Base-by-base conservation (phyloP, 768 basidiomycete species). In the Rhizopogon roseolus region DNA sequence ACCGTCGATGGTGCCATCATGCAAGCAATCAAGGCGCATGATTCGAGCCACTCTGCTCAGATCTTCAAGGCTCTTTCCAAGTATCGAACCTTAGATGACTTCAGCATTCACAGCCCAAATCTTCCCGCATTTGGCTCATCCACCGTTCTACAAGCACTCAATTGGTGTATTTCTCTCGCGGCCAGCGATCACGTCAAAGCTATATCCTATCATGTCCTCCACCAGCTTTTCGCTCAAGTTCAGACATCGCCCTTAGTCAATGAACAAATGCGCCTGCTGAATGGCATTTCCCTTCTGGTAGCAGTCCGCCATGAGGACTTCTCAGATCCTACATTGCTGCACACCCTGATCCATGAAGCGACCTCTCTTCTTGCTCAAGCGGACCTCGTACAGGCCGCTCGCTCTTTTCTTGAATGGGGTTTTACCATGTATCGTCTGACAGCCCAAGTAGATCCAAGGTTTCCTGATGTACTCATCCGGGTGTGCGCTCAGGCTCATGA, bases 371-470 rank as follows among this genome's bases (percentile, higher is more conserved):
- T 96, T 51, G 69, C 75, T 0, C 85, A 93, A 61, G 68, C 71
- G 10, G 90, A 93, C 62, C 73, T 96, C 16, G 78, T 78, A 5
- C 75, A 76, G 52, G 76, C 80, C 3, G 85, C 86, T 0, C 87
- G 92, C 58, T 90, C 88, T 2, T 79, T 94, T 39, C 72, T 94
- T 10, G 82, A 85, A 45, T 94, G 92, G 90, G 81, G 80, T 3
- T 83, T 94, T 57, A 69, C 70, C 13, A 62, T 73, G 37, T 88
- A 85, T 63, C 70, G 72, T 40, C 66, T 58, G 50, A 57, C 63
- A 6, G 68, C 64, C 7, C 62, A 72, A 45, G 71, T 69, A 34
- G 81, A 88, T 59, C 65, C 76, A 37, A 73, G 76, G 9, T 73
- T 93, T 46, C 75, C 87, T 13, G 81, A 88, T 56, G 70, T 86